A percentile compares a stretch with the other conserved stretches of the same genome.
These are phyloP conservation scores for Aspergillus sojae DNA, from an alignment of 2,329 filamentous ascomycete genomes.

Conservation along the genomic window DNA sequence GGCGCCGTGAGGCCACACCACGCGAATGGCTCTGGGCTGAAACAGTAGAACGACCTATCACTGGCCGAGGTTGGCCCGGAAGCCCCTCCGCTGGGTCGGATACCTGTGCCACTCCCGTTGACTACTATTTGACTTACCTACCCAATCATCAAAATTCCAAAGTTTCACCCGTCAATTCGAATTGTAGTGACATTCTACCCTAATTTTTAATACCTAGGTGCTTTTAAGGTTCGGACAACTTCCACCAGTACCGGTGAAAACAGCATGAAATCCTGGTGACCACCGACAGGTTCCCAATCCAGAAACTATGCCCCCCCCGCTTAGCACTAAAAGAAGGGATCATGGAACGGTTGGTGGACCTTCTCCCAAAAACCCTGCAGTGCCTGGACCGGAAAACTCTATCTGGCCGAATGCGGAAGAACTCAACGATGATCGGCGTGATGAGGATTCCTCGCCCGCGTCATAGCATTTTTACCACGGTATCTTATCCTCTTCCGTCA, in stretches of 20 bases:
- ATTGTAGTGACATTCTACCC: neutral
- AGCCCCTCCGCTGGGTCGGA: conserved; percentile 8
- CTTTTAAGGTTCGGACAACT: neutral
- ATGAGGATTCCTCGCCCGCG: conserved; percentile 3
- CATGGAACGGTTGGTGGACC: conserved; percentile 9
- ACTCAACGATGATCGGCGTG: conserved; percentile 16
- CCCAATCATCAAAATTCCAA: neutral
- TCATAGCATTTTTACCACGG: neutral
- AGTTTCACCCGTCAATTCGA: neutral
- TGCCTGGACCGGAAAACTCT: conserved; percentile 22
- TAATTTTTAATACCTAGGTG: neutral
- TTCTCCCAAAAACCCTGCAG: conserved; percentile 9
- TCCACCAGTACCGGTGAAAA: neutral
- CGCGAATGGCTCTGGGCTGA: conserved; percentile 12
- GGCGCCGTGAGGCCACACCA: conserved; percentile 3
- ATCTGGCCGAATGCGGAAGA: conserved; percentile 23
- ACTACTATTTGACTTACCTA: neutral
- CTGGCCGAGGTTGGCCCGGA: conserved; percentile 6
- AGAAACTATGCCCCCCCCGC: neutral
- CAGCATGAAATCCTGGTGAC: conserved; percentile 4
- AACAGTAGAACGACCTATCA: conserved; percentile 16
- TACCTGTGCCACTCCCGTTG: conserved; percentile 1
- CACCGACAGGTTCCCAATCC: conserved; percentile 6
- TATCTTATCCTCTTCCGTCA: neutral
- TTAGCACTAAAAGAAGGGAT: conserved; percentile 14